These are phyloP conservation scores for Mucor plumbeus DNA, from an alignment of 371 early-diverging fungal genomes.

Conservation along the genomic window DNA sequence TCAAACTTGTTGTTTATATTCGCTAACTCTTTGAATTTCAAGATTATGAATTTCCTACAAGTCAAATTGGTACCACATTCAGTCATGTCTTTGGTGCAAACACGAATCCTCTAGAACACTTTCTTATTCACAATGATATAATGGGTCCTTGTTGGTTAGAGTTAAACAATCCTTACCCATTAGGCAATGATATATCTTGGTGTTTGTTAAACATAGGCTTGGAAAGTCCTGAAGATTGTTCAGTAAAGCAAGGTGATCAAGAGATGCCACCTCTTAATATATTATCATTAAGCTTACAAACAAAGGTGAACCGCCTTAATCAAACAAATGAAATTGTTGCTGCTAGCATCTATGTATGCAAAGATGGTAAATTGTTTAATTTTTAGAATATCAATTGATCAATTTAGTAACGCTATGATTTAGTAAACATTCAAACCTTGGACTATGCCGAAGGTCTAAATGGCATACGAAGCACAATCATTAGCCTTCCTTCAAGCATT, in stretches of 20 bases:
- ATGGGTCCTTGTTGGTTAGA: constrained; percentile 99
- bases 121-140: constrained; percentile 87
- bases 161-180: constrained; percentile 53
- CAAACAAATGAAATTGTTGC: constrained; percentile 86
- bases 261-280: constrained; percentile 78
- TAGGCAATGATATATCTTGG: constrained; percentile 63
- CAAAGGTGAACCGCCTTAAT: constrained; percentile 75
- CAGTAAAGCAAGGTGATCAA: constrained; percentile 32
- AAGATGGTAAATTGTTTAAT: constrained; percentile 12
- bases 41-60: constrained; percentile 73
- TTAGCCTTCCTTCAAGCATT: constrained; percentile 28
- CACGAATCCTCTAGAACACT: constrained; percentile 87
- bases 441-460: constrained; percentile 17
- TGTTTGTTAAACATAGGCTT: constrained; percentile 77
- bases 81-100: constrained; percentile 88
- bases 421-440: constrained; percentile 61
- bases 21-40: background rate
- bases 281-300: constrained; percentile 81
- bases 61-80: constrained; percentile 80
- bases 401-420: background rate
- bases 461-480: background rate
- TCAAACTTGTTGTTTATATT: no score
- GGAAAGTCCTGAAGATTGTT: constrained; percentile 71
- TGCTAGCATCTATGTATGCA: constrained; percentile 34
- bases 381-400: no score